Conservation (phyloP, 2,329 filamentous ascomycete genomes). For the Penicillium sp. region DNA sequence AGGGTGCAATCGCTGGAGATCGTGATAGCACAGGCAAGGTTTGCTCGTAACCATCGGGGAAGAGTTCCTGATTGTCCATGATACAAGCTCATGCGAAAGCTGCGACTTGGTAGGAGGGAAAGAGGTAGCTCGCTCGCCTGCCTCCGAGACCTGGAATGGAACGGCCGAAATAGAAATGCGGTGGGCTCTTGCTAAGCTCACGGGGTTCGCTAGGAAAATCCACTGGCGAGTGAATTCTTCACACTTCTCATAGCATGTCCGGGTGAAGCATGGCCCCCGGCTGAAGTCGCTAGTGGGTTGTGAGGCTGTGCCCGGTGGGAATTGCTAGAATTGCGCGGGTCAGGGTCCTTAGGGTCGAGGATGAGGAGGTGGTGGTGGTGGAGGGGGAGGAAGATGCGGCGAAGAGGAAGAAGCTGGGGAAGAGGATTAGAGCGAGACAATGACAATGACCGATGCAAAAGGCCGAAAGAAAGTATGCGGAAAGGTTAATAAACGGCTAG, state of each 20-base stretch:
- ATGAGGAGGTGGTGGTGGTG: too few relatives aligned
- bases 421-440: not conserved
- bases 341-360: too few relatives aligned
- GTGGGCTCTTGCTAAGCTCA: not conserved
- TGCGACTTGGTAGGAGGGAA: conserved; percentile 1
- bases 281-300: conserved; percentile 23
- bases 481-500: conserved; percentile 1
- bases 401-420: not conserved
- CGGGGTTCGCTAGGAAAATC: not conserved
- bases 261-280: conserved; percentile 23
- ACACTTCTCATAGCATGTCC: conserved; percentile 16
- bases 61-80: conserved; percentile 39
- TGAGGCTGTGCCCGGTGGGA: conserved; percentile 11
- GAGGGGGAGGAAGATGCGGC: not conserved
- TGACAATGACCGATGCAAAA: not conserved
- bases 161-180: not conserved
- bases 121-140: not conserved
- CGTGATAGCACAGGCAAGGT: conserved; percentile 35
- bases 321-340: too few relatives aligned
- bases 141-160: not conserved
- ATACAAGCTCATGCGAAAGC: conserved; percentile 4
- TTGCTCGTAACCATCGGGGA: conserved; percentile 29
- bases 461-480: not conserved
- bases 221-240: conserved; percentile 18
- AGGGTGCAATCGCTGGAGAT: conserved; percentile 21